Base-by-base conservation (phyloP, 768 basidiomycete genomes). In the Ephemerocybe angulata region DNA sequence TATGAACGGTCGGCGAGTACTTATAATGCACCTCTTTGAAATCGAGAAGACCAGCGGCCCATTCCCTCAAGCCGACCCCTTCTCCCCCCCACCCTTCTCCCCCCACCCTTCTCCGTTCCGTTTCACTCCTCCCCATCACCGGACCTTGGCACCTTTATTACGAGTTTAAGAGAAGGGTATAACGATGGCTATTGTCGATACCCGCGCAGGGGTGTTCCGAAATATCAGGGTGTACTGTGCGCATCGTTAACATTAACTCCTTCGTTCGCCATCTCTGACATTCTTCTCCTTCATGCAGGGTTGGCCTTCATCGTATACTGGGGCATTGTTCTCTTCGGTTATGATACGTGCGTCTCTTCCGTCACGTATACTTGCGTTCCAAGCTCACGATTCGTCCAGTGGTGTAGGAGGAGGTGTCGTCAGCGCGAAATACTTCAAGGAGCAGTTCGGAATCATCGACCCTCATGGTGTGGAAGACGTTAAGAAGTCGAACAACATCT, bases 261-360 rank as follows among this genome's bases (percentile, higher is more conserved):
- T 3, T 31, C 28, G 5, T 22, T 40, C 35, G 46, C 11, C 21
- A 33, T 10, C 53, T 19, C 52, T 49, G 55, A 35, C 33, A 38
- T 29, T 47, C 10, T 48, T 48, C 35, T 7, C 37, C 47, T 37
- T 10, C 22, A 7, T 4, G 5, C 58, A 89, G 87, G 85, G 80
- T 69, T 89, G 61, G 87, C 87, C 1, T 85, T 89, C 63, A 71
- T 86, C 56, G 84, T 77, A 0, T 90, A 89, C 67, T 87, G 85
- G 84, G 88, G 88, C 1, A 88, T 88, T 56, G 71, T 90, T n/a
- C 73, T 90, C 17, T 92, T 92, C 63, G 90, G 90, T 62, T 91
- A 90, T 62, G 88, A 88, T 65, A 84, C 85, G 82, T 85, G 63
- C 54, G 81, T 76, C n/a, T 38, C 25, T 50, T 46, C 30, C 28